phyloP scores from a whole-genome alignment of 371 early-diverging fungal species.

The Rhizopus stolonifer region DNA sequence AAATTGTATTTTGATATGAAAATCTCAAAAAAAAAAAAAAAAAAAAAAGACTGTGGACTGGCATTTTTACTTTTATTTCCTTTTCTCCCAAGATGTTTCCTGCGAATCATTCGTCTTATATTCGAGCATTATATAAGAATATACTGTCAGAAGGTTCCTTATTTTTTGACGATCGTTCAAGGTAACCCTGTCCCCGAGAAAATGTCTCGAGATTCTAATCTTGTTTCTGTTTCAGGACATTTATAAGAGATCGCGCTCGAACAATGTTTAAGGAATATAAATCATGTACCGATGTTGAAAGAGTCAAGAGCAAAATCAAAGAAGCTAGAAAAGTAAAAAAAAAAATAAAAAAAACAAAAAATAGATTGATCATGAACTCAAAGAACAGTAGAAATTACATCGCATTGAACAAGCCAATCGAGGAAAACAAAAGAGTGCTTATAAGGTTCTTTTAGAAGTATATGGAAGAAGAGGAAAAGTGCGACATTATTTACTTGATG shows the following conservation, averaged over 20 bases:
- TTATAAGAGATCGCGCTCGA: conserved; percentile 30
- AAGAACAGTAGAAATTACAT: conserved; percentile 37
- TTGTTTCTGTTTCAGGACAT: conserved; percentile 18
- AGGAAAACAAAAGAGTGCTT: conserved; percentile 27
- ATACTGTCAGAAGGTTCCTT: conserved; percentile 29
- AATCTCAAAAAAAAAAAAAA: too few species aligned
- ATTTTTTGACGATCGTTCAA: conserved; percentile 49
- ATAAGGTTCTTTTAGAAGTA: conserved; percentile 35
- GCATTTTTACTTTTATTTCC: background rate
- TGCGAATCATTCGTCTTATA: conserved; percentile 27
- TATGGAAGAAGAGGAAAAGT: conserved; percentile 47
- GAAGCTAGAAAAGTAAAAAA: conserved; percentile 38
- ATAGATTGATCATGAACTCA: too few species aligned
- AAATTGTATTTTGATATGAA: too few species aligned
- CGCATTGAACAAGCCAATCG: conserved; percentile 38
- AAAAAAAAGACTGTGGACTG: too few species aligned
- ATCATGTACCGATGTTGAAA: conserved; percentile 23
- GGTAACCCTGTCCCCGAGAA: conserved; percentile 25
- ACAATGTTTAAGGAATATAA: conserved; percentile 32
- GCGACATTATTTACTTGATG: conserved; percentile 31
- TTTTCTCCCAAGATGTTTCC: conserved; percentile 12
- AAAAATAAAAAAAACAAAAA: background rate
- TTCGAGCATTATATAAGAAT: conserved; percentile 35
- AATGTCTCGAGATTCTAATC: background rate
- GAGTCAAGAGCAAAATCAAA: conserved; percentile 35